These are phyloP conservation scores for Pleurotus tuber-regium DNA, from an alignment of 768 basidiomycete species.

Conservation along the genomic window DNA sequence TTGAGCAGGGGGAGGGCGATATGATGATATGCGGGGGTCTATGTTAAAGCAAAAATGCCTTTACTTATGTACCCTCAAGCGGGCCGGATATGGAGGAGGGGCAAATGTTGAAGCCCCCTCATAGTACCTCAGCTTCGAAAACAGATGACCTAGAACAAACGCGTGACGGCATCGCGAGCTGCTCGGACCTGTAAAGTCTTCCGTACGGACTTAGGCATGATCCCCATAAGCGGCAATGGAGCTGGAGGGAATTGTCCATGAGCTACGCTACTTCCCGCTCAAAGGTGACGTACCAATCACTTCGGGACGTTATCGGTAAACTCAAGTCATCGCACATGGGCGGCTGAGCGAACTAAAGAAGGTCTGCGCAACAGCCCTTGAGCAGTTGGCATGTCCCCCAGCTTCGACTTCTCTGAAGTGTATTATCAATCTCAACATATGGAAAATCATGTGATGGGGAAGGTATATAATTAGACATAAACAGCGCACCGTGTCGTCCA, in stretches of 20 bases:
- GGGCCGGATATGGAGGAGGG: constrained; percentile 8
- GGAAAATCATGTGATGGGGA: constrained; percentile 8
- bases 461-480: neutral
- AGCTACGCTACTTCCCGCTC: too few relatives aligned
- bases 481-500: neutral
- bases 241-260: too few relatives aligned
- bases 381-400: neutral
- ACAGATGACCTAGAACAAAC: constrained; percentile 5
- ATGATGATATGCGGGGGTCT: neutral
- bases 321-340: neutral
- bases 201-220: neutral
- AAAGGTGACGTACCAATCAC: constrained; percentile 6
- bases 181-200: neutral
- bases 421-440: neutral
- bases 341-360: constrained; percentile 4
- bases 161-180: constrained; percentile 10
- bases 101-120: neutral
- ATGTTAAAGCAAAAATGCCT: neutral
- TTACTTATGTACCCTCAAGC: constrained; percentile 6
- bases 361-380: constrained; percentile 3
- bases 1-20: neutral
- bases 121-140: neutral
- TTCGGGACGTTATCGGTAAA: constrained; percentile 7
- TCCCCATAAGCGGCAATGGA: constrained; percentile 7
- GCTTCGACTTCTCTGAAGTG: constrained; percentile 7